A percentile compares a stretch with the other conserved stretches of the same genome.
phyloP scores from a whole-genome alignment of 225 moss, liverwort and hornwort species.

The Marchantia polymorpha region DNA sequence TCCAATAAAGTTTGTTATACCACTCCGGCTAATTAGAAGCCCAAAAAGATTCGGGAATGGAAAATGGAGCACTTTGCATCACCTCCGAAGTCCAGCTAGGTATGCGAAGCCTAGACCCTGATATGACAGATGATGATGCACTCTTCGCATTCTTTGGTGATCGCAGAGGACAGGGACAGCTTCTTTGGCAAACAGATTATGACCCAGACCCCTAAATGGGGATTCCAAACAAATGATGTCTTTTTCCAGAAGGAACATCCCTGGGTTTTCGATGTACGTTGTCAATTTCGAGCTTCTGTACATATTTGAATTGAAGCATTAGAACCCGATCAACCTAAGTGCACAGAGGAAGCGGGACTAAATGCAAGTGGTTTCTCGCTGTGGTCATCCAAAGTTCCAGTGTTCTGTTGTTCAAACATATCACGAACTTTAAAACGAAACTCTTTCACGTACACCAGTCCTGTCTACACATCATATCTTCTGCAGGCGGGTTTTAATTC shows the following conservation, averaged over 20 bases:
- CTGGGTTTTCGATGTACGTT: conserved; percentile 83
- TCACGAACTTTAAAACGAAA: not conserved
- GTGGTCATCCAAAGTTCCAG: too few relatives aligned
- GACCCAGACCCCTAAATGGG: conserved; percentile 75
- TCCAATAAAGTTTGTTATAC: not conserved
- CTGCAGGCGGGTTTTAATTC: not conserved
- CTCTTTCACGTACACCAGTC: not conserved
- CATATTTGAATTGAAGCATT: too few relatives aligned
- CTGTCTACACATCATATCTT: too few relatives aligned
- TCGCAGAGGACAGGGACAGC: conserved; percentile 68
- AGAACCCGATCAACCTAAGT: too few relatives aligned
- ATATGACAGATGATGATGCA: not conserved
- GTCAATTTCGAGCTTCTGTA: not conserved
- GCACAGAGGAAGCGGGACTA: too few relatives aligned
- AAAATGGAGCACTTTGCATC: not conserved
- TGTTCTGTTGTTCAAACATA: too few relatives aligned
- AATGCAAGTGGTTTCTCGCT: too few relatives aligned
- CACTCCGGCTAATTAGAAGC: too few relatives aligned
- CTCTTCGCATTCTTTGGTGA: not conserved
- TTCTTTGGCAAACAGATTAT: conserved; percentile 89
- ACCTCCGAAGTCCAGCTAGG: not conserved
- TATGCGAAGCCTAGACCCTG: not conserved
- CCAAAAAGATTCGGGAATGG: too few relatives aligned
- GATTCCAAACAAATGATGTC: conserved; percentile 88
- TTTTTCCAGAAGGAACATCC: conserved; percentile 96